These are phyloP conservation scores for Coccomyxa sp. DNA, from an alignment of 139 green algal genomes.

Conservation along the genomic window DNA sequence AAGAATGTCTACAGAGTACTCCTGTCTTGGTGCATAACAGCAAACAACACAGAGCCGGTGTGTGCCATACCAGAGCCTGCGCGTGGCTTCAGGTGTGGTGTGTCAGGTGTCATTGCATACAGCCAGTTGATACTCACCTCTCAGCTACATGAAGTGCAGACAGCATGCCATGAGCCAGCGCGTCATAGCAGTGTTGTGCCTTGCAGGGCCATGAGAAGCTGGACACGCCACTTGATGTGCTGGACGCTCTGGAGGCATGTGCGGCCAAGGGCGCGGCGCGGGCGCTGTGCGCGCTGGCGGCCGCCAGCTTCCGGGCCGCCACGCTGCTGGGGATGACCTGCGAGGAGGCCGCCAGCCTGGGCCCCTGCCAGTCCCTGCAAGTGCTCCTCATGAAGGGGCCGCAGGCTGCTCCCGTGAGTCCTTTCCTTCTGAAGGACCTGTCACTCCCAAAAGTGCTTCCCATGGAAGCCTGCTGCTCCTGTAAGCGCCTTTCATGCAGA, in stretches of 20 bases:
- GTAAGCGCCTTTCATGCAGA: neutral
- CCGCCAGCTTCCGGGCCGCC: neutral
- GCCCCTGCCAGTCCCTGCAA: neutral
- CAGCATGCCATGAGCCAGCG: too few species aligned
- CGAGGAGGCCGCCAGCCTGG: neutral
- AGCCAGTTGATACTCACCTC: too few species aligned
- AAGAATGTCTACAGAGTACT: too few species aligned
- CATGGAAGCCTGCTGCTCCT: neutral
- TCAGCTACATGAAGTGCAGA: too few species aligned
- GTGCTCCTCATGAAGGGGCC: constrained; percentile 1
- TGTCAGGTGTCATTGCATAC: too few species aligned
- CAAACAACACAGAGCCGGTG: too few species aligned
- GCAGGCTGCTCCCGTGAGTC: neutral
- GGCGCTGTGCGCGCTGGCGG: neutral
- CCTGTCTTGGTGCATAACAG: too few species aligned
- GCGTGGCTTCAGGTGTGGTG: too few species aligned
- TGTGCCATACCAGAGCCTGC: too few species aligned
- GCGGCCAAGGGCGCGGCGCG: neutral
- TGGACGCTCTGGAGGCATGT: neutral
- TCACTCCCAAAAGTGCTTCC: neutral
- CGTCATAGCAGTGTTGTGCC: too few species aligned
- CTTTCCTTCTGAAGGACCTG: neutral
- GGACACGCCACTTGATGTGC: neutral
- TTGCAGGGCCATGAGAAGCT: neutral
- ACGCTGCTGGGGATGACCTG: neutral